phyloP scores from a whole-genome alignment of 768 basidiomycete genomes.

The Rhodocollybia butyracea region DNA sequence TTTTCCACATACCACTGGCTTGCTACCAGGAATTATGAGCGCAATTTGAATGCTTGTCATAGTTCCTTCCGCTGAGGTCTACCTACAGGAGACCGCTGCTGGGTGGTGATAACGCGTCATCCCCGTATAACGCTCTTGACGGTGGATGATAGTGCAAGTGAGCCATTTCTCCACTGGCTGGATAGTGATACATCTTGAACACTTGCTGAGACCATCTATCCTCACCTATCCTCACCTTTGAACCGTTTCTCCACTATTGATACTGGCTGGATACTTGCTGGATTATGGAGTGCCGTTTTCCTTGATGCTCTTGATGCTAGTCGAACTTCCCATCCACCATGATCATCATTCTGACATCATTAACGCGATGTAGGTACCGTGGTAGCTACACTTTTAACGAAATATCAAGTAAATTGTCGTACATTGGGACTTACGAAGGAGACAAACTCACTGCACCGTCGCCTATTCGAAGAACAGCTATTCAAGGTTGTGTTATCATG shows the following conservation, averaged over 20 bases:
- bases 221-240: slow-evolving; percentile 28
- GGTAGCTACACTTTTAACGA: slow-evolving; percentile 80
- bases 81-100: slow-evolving; percentile 55
- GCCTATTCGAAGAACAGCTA: too few species aligned
- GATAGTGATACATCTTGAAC: too few species aligned
- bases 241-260: slow-evolving; percentile 50
- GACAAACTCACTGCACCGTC: too few species aligned
- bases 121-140: slow-evolving; percentile 46
- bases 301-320: slow-evolving; percentile 82
- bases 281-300: slow-evolving; percentile 81
- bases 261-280: slow-evolving; percentile 68
- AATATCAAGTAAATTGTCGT: slow-evolving; percentile 76
- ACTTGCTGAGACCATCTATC: slow-evolving; percentile 17
- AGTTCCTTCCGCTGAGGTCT: slow-evolving; percentile 37
- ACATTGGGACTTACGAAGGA: slow-evolving; percentile 88
- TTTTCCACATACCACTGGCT: background rate
- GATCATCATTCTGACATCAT: slow-evolving; percentile 5
- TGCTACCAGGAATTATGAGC: slow-evolving; percentile 19
- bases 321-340: slow-evolving; percentile 15
- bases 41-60: slow-evolving; percentile 14
- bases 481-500: too few species aligned
- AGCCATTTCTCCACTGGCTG: too few species aligned
- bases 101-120: slow-evolving; percentile 38
- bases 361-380: slow-evolving; percentile 63
- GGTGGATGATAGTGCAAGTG: slow-evolving; percentile 26